Evolutionary conservation across 2,329 filamentous ascomycete genomes (phyloP), one percentile per base, ranked within the genome.

Genomic region (Nigrospora osmanthi): DNA sequence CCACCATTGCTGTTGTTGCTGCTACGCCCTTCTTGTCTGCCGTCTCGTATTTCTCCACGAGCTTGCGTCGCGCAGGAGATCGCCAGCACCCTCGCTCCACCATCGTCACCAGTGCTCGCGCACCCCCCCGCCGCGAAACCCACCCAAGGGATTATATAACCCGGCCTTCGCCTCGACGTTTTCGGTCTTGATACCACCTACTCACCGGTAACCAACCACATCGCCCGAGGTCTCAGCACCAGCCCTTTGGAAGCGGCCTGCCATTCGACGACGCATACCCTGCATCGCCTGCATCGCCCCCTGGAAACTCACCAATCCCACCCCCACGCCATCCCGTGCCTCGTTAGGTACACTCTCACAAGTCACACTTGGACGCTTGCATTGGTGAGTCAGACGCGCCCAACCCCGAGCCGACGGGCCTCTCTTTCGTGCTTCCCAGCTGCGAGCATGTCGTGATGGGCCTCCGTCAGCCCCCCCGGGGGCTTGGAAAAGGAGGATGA

Each of bases 171-270:
- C 59, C 54, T 45, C 37, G 55, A 60, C 51, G 48, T 16, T 49
- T 59, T 49, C 40, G 54, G 57, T 57, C 58, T 59, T 62, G 58
- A 61, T 59, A 54, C 60, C 56, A 60, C 55, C 58, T 57, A 55
- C 51, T 56, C 48, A 56, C 53, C 60, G 54, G 54, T 49, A 57
- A 41, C 45, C 53, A 53, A 49, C 46, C 50, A 49, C 44, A 50
- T 46, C 42, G 46, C 40, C 33, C 19, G 30, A 28, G 23, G 28
- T 35, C 35, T 9, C 15, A 30, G 28, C 41, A 19, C 41, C 35
- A 28, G 16, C 6, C 19, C 28, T 50, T 50, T 45, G 47, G 42
- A 52, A 45, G 49, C 51, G 47, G 47, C 33, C 40, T 55, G 41
- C 47, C 47, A 58, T 60, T 60, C 56, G 58, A 51, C 53, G 43